phyloP scores from a whole-genome alignment of 768 basidiomycete genomes.

The Rhodotorula paludigena region DNA sequence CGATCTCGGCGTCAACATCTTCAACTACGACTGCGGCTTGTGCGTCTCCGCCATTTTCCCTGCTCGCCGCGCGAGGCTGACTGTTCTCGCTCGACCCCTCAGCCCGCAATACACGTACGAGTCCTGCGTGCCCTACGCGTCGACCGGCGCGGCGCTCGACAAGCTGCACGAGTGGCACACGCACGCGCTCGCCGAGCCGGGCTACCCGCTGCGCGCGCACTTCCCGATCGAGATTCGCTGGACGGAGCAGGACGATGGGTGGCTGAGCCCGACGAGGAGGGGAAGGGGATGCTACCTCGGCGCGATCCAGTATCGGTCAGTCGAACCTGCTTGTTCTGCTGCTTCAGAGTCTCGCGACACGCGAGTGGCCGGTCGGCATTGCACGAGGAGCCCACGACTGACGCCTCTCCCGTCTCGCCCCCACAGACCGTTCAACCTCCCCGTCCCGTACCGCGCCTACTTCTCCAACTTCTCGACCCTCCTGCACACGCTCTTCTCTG shows the following conservation, averaged over 20 bases:
- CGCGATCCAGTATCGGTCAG: constrained; percentile 93
- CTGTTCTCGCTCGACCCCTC: background rate
- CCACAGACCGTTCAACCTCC: constrained; percentile 72
- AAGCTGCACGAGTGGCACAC: constrained; percentile 70
- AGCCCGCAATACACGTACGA: constrained; percentile 70
- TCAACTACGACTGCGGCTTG: constrained; percentile 82
- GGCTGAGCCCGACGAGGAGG: constrained; percentile 82
- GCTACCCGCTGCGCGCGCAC: constrained; percentile 66
- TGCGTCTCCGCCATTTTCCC: constrained; percentile 50
- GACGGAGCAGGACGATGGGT: constrained; percentile 81
- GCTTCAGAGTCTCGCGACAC: background rate
- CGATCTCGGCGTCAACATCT: constrained; percentile 74
- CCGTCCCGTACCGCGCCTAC: constrained; percentile 66
- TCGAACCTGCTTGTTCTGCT: constrained; percentile 26
- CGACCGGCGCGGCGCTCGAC: constrained; percentile 62
- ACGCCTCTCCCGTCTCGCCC: constrained; percentile 50
- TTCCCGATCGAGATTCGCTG: constrained; percentile 91
- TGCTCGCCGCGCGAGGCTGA: background rate
- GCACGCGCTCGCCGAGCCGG: constrained; percentile 61
- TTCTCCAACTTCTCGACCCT: constrained; percentile 73
- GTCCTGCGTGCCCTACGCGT: constrained; percentile 77
- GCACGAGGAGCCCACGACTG: background rate
- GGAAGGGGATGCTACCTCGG: constrained; percentile 86
- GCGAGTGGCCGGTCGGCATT: too few relatives aligned
- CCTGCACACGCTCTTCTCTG: constrained; percentile 58